Conservation (phyloP, 2,329 filamentous ascomycete species). For the Ophiobolus disseminans region DNA sequence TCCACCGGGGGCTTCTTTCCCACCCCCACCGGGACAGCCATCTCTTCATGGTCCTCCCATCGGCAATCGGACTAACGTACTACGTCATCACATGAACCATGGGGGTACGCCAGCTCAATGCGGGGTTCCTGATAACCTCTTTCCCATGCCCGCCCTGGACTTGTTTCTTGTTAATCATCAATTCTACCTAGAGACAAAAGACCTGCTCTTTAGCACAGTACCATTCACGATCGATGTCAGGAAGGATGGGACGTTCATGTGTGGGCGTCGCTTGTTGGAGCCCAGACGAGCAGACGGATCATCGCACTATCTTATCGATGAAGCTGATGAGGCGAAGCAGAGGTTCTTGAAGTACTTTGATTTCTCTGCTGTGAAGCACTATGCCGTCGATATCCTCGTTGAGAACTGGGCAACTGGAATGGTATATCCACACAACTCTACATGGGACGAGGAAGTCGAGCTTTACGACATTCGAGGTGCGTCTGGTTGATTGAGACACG, state of each 20-base stretch:
- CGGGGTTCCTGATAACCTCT: background rate
- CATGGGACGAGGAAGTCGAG: slow-evolving; percentile 46
- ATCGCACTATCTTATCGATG: slow-evolving; percentile 21
- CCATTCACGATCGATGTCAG: slow-evolving; percentile 42
- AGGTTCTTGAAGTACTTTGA: slow-evolving; percentile 38
- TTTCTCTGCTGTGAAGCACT: slow-evolving; percentile 41
- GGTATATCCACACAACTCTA: background rate
- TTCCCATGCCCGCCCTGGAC: slow-evolving; percentile 29
- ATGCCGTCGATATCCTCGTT: slow-evolving; percentile 40
- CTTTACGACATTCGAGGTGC: slow-evolving; percentile 45
- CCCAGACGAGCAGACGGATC: slow-evolving; percentile 37
- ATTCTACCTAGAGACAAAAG: slow-evolving; percentile 36
- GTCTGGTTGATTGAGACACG: background rate
- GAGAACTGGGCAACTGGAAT: slow-evolving; percentile 27
- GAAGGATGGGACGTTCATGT: slow-evolving; percentile 43
- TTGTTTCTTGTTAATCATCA: slow-evolving; percentile 37
- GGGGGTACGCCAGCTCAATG: background rate
- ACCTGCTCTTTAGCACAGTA: slow-evolving; percentile 36
- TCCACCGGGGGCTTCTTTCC: no score
- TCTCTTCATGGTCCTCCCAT: no score
- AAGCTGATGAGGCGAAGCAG: slow-evolving; percentile 23
- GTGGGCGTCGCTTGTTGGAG: slow-evolving; percentile 38
- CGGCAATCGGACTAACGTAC: no score
- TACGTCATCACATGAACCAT: no score
- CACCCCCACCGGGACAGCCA: no score